Evolutionary conservation across 805 yeast genomes (phyloP).

Genomic region (Candida lessepsii): DNA sequence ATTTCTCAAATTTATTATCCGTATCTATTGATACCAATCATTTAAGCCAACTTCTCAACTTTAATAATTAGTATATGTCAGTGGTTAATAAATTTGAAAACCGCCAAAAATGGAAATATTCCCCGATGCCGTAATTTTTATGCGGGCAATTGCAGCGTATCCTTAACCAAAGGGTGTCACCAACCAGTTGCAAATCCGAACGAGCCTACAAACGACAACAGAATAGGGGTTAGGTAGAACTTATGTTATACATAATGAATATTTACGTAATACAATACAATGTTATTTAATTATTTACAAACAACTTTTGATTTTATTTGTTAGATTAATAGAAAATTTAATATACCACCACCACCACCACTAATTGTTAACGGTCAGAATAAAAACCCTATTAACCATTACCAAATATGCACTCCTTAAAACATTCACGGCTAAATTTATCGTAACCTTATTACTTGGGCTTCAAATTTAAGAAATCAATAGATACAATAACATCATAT

Average conservation of each 20-base stretch:
- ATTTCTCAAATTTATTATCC: too few relatives aligned
- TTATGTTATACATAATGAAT: background rate
- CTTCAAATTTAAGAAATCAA: conserved; percentile 77
- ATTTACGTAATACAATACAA: background rate
- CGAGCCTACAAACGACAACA: too few relatives aligned
- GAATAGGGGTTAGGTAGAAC: too few relatives aligned
- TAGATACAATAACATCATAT: conserved; percentile 84
- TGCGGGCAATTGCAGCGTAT: conserved; percentile 2
- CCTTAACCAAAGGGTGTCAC: conserved; percentile 4
- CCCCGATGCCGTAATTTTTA: conserved; percentile 3
- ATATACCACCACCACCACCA: too few relatives aligned
- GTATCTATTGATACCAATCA: too few relatives aligned
- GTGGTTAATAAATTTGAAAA: conserved; percentile 6
- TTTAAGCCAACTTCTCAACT: background rate
- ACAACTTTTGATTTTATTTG: too few relatives aligned
- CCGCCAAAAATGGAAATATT: conserved; percentile 1
- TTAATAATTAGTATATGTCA: conserved; percentile 3
- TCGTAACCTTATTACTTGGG: conserved; percentile 31
- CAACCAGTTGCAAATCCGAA: too few relatives aligned
- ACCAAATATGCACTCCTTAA: too few relatives aligned
- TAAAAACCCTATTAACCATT: too few relatives aligned
- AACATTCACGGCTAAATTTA: too few relatives aligned
- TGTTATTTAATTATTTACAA: background rate
- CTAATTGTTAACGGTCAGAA: too few relatives aligned
- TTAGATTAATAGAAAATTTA: too few relatives aligned